These are phyloP conservation scores for Fraxinus americana DNA, from an alignment of 257 asterid genomes.

Conservation along the genomic window DNA sequence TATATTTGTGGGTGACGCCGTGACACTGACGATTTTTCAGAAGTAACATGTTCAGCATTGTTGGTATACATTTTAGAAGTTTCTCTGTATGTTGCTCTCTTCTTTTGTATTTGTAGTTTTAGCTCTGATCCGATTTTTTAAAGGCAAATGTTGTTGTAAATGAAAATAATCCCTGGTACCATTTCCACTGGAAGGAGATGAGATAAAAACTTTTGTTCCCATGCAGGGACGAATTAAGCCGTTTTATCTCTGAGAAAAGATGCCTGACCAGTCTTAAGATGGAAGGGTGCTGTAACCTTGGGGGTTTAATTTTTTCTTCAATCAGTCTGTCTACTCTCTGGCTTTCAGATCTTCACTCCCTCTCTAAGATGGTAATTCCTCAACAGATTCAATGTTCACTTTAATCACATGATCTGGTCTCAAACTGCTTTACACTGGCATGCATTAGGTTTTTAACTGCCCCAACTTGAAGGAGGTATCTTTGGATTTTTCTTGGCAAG, in stretches of 20 bases:
- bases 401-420: constrained; percentile 2
- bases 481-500: constrained; percentile 79
- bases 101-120: not conserved
- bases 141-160: not conserved
- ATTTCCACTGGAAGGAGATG: not conserved
- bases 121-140: not conserved
- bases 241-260: constrained; percentile 79
- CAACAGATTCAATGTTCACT: not conserved
- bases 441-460: constrained; percentile 70
- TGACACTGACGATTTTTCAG: constrained; percentile 1
- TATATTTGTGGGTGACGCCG: not conserved
- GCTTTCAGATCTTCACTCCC: constrained; percentile 88
- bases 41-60: not conserved
- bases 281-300: constrained; percentile 91
- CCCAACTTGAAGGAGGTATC: constrained; percentile 88
- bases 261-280: constrained; percentile 82
- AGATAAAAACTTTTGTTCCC: constrained; percentile 9
- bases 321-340: constrained; percentile 68
- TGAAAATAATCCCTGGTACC: not conserved
- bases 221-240: constrained; percentile 87
- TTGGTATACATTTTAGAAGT: constrained; percentile 5
- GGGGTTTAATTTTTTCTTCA: constrained; percentile 69
- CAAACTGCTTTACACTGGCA: not conserved
- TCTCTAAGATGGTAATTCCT: constrained; percentile 69
- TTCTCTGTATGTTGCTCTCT: not conserved